These are phyloP conservation scores for Alternaria burnsii DNA, from an alignment of 2,329 filamentous ascomycete species.

Conservation along the genomic window DNA sequence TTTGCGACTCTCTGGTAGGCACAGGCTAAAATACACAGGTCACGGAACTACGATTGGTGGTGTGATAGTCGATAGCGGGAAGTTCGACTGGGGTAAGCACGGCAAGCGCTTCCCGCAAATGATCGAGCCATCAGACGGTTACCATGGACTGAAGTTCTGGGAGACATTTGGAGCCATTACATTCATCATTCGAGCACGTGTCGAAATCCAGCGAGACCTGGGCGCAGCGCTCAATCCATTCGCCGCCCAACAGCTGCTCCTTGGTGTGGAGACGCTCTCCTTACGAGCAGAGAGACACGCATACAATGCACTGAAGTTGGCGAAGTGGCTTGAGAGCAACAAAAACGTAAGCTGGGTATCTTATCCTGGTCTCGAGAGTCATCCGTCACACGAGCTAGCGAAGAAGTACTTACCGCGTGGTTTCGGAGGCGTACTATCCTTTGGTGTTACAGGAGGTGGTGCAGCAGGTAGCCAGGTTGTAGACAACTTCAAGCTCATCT, in stretches of 20 bases:
- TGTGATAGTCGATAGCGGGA: constrained; percentile 85
- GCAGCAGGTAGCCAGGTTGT: constrained; percentile 87
- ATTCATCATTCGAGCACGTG: constrained; percentile 84
- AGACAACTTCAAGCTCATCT: constrained; percentile 93
- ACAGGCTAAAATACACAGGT: constrained; percentile 13
- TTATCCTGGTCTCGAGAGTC: constrained; percentile 86
- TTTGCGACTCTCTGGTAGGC: not conserved
- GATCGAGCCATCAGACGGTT: constrained; percentile 85
- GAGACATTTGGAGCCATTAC: constrained; percentile 86
- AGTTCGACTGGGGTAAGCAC: constrained; percentile 92
- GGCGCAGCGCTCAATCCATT: constrained; percentile 87
- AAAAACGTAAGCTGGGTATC: constrained; percentile 90
- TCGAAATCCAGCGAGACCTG: constrained; percentile 89
- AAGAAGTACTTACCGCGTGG: constrained; percentile 88
- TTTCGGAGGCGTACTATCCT: constrained; percentile 89
- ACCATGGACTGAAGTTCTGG: constrained; percentile 94
- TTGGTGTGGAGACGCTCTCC: constrained; percentile 89
- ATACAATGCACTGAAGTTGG: constrained; percentile 80
- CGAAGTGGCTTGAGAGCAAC: constrained; percentile 83
- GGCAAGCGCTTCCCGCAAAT: constrained; percentile 90
- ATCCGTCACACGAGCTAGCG: constrained; percentile 79
- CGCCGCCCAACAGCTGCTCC: constrained; percentile 87
- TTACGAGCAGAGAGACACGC: constrained; percentile 87
- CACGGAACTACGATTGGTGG: constrained; percentile 93
- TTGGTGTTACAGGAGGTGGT: constrained; percentile 90